These are phyloP conservation scores for Chenopodium quinoa DNA, from an alignment of 148 eudicot species.

Conservation along the genomic window DNA sequence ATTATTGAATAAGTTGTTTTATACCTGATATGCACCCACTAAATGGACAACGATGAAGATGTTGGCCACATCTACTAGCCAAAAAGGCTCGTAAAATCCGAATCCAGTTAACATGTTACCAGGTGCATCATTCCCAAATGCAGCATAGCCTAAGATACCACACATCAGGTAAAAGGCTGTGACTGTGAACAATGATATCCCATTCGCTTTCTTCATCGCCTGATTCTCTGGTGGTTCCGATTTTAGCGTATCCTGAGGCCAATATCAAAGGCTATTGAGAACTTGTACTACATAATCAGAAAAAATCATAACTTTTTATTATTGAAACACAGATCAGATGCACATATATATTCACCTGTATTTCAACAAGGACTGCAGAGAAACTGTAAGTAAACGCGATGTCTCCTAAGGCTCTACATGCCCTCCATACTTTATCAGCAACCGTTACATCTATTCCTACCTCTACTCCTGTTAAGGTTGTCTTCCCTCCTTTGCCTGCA, in stretches of 20 bases:
- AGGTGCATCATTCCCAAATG: background rate
- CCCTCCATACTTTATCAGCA: slow-evolving; percentile 58
- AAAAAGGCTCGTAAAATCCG: background rate
- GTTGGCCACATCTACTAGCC: background rate
- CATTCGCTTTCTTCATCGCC: background rate
- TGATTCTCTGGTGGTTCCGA: background rate
- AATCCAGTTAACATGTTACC: background rate
- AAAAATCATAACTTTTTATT: too few species aligned
- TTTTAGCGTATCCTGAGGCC: background rate
- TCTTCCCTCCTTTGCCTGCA: slow-evolving; percentile 48
- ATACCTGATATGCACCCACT: background rate
- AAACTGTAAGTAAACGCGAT: slow-evolving; percentile 68
- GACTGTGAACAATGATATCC: background rate
- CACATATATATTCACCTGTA: slow-evolving; percentile 41
- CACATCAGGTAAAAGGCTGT: background rate
- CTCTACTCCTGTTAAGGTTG: slow-evolving; percentile 54
- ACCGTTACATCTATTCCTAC: slow-evolving; percentile 47
- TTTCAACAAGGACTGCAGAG: slow-evolving; percentile 61
- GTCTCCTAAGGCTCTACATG: slow-evolving; percentile 63
- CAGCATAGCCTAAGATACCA: background rate
- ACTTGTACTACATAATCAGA: background rate
- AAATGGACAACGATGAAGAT: background rate
- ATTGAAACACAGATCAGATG: background rate
- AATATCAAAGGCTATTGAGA: background rate
- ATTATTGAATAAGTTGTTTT: background rate